These are phyloP conservation scores for Aspergillus tamarii DNA, from an alignment of 2,329 filamentous ascomycete species.

Conservation along the genomic window DNA sequence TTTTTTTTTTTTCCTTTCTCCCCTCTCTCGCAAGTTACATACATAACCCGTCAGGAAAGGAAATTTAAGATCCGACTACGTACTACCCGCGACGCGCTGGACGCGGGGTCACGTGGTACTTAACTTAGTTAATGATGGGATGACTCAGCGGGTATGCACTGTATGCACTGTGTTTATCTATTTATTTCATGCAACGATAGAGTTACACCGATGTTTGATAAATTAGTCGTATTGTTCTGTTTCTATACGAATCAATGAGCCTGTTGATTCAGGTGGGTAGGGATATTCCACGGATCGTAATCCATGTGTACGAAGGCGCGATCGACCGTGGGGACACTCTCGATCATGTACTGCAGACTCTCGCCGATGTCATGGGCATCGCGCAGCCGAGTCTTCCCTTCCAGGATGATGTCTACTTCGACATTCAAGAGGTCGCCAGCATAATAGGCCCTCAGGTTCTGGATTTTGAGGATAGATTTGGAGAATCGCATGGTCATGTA, in stretches of 20 bases:
- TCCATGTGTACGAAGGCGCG: conserved; percentile 56
- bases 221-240: background rate
- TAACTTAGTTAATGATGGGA: background rate
- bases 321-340: conserved; percentile 51
- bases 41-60: background rate
- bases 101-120: conserved; percentile 9
- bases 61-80: background rate
- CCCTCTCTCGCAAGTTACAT: background rate
- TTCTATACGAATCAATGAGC: conserved; percentile 5
- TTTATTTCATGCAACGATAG: too few relatives aligned
- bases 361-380: conserved; percentile 65
- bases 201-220: background rate
- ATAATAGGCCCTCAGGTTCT: conserved; percentile 65
- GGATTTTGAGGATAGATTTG: conserved; percentile 73
- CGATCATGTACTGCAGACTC: conserved; percentile 63
- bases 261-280: conserved; percentile 44
- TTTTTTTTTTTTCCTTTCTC: background rate
- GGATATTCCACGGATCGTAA: conserved; percentile 49
- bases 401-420: conserved; percentile 65
- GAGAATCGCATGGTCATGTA: conserved; percentile 95
- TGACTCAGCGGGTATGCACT: background rate
- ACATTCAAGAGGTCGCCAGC: conserved; percentile 65
- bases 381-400: conserved; percentile 57
- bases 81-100: conserved; percentile 1
- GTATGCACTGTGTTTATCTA: too few relatives aligned